Base-by-base conservation (phyloP, 75 land plant species). In the Selaginella moellendorffii region DNA sequence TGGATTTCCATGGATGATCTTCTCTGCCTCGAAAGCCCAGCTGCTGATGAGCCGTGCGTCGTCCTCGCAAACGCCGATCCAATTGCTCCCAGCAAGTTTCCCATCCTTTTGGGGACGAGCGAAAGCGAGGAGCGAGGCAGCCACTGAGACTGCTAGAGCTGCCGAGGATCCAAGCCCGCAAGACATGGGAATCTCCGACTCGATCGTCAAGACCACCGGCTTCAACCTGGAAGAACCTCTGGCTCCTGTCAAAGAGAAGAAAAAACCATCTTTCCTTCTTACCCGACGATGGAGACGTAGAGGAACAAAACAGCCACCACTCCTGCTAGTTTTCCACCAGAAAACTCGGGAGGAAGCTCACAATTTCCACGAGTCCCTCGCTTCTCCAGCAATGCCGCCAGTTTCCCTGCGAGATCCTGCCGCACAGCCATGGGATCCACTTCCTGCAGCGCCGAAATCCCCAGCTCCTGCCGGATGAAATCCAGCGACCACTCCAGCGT, bases 21-120 rank as follows among this genome's bases (percentile, higher is more conserved):
- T 90, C 62, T 92, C 97, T 20, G 93, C 97, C 76, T 92, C 86
- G 70, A 92, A 88, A 26, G 97, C 97, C 97, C 97, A 92, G 54
- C 77, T 88, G 76, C 87, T 91, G 12, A 91, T 74, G 61, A 91
- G 27, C 8, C 80, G 84, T 26, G 76, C 69, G 0, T 81, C 83
- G 18, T 23, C 68, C 46, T 85, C 78, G 1, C 10, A 36, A 36
- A 36, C 46, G 5, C 10, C 5, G 14, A 5, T 36, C 46, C 46
- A 36, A 5, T 36, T 14, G 5, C 10, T 14, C 5, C 10, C 14
- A 36, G 46, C 46, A 36, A 36, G 46, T 14, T 5, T 5, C 14
- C 10, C 14, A 5, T 36, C 46, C 14, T 14, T 36, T n/a, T n/a
- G n/a, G n/a, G n/a, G n/a, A 31, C 70, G 78, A 61, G 82, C 73